Percentiles rank a stretch among this genome's conserved stretches.
Evolutionary conservation across 1,139 yeast species (phyloP).

Genomic region (Pichia sp.): DNA sequence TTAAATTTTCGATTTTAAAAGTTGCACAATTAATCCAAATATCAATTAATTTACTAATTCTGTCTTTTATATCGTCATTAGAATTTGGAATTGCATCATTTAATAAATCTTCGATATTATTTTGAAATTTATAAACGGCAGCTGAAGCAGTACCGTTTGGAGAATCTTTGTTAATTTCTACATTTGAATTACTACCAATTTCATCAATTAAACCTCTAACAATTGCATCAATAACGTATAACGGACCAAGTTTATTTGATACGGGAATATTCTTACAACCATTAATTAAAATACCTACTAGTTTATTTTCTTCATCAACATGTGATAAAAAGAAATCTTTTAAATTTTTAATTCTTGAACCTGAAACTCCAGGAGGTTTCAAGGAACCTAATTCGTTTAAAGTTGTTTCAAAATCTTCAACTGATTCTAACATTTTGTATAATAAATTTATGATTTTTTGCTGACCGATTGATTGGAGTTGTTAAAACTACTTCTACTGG

Average conservation of each 20-base stretch:
- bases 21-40: constrained; percentile 90
- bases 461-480: too few species aligned
- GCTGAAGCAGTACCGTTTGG: constrained; percentile 71
- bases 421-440: constrained; percentile 19
- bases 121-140: constrained; percentile 59
- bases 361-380: constrained; percentile 92
- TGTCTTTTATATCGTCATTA: constrained; percentile 51
- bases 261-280: constrained; percentile 72
- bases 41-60: constrained; percentile 76
- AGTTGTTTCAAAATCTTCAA: constrained; percentile 62
- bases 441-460: background rate
- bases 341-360: constrained; percentile 83
- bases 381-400: constrained; percentile 68
- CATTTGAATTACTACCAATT: constrained; percentile 26
- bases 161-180: constrained; percentile 38
- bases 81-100: constrained; percentile 55
- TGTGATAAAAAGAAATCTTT: constrained; percentile 73
- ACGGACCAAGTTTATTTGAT: constrained; percentile 81
- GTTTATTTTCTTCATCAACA: constrained; percentile 50
- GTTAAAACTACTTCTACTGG: too few species aligned
- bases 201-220: constrained; percentile 82
- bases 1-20: constrained; percentile 53
- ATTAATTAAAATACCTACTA: constrained; percentile 55
- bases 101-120: constrained; percentile 51
- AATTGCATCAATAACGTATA: constrained; percentile 88